These are phyloP conservation scores for Pyricularia pennisetigena DNA, from an alignment of 2,329 filamentous ascomycete species.

Conservation along the genomic window DNA sequence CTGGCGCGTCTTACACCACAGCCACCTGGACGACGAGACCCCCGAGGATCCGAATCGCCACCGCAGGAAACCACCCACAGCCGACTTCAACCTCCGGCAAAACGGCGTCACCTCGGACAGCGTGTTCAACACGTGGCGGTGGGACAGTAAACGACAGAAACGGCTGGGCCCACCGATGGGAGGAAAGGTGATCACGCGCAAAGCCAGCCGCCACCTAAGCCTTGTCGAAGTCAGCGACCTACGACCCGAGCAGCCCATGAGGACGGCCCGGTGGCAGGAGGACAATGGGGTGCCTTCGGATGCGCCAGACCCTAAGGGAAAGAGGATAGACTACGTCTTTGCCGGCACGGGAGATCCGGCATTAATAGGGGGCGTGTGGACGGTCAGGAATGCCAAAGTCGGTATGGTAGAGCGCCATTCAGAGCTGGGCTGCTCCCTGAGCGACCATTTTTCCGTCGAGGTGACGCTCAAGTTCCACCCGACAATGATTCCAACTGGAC, in stretches of 20 bases:
- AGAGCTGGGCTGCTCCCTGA: slow-evolving; percentile 72
- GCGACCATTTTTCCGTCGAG: slow-evolving; percentile 90
- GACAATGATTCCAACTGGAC: background rate
- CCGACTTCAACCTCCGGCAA: slow-evolving; percentile 64
- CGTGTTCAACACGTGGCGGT: slow-evolving; percentile 86
- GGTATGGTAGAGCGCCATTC: slow-evolving; percentile 78
- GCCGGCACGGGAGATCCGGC: slow-evolving; percentile 39
- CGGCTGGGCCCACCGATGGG: slow-evolving; percentile 40
- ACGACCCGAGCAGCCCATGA: background rate
- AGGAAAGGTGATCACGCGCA: slow-evolving; percentile 3
- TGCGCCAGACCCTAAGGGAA: slow-evolving; percentile 62
- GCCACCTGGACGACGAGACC: slow-evolving; percentile 46
- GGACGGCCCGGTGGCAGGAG: slow-evolving; percentile 1
- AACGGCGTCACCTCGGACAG: slow-evolving; percentile 87
- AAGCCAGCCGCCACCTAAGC: slow-evolving; percentile 1
- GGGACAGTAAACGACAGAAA: slow-evolving; percentile 63
- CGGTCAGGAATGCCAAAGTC: slow-evolving; percentile 60
- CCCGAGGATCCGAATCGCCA: background rate
- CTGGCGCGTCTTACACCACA: slow-evolving; percentile 76
- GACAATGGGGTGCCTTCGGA: slow-evolving; percentile 35
- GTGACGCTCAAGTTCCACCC: slow-evolving; percentile 46
- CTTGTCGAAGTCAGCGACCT: slow-evolving; percentile 6
- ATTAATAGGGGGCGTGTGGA: slow-evolving; percentile 42
- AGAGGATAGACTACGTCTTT: slow-evolving; percentile 92
- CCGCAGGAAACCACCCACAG: slow-evolving; percentile 51